A percentile compares a stretch with the other conserved stretches of the same genome.
Conservation (phyloP, 257 asterid genomes). For the Salvia splendens region DNA sequence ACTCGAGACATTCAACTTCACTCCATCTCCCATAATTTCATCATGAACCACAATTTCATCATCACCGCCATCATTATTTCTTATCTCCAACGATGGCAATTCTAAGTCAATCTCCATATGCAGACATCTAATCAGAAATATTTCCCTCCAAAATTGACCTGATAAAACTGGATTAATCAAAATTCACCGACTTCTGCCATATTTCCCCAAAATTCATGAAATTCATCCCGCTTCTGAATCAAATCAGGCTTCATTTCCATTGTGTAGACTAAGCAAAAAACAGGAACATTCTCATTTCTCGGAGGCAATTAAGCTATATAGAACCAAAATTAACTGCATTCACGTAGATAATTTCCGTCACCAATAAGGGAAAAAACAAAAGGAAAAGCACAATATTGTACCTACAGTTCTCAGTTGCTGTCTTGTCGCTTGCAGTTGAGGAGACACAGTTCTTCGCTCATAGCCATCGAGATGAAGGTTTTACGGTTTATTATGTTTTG, state of each 20-base stretch:
- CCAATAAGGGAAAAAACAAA: background rate
- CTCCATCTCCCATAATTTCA: conserved; percentile 20
- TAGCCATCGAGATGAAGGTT: background rate
- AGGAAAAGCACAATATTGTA: background rate
- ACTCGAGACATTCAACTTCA: conserved; percentile 23
- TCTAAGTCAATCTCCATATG: conserved; percentile 41
- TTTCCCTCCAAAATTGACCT: conserved; percentile 21
- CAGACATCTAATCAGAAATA: background rate
- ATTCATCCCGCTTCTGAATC: background rate
- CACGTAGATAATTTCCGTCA: background rate
- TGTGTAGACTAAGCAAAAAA: background rate
- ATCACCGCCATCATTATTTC: conserved; percentile 9
- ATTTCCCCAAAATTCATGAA: conserved; percentile 13
- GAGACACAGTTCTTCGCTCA: background rate
- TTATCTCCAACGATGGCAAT: conserved; percentile 14
- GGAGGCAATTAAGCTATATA: background rate
- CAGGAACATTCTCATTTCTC: background rate
- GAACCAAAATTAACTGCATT: background rate
- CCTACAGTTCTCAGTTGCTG: background rate
- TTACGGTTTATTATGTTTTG: background rate
- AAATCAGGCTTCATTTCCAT: background rate
- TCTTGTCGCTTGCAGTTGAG: conserved; percentile 10
- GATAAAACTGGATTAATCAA: conserved; percentile 6
- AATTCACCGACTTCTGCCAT: background rate
- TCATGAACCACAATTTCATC: conserved; percentile 18